Evolutionary conservation across 495 filamentous ascomycete genomes (phyloP), one percentile per base, ranked within the genome.

Genomic region (Podospora appendiculata): DNA sequence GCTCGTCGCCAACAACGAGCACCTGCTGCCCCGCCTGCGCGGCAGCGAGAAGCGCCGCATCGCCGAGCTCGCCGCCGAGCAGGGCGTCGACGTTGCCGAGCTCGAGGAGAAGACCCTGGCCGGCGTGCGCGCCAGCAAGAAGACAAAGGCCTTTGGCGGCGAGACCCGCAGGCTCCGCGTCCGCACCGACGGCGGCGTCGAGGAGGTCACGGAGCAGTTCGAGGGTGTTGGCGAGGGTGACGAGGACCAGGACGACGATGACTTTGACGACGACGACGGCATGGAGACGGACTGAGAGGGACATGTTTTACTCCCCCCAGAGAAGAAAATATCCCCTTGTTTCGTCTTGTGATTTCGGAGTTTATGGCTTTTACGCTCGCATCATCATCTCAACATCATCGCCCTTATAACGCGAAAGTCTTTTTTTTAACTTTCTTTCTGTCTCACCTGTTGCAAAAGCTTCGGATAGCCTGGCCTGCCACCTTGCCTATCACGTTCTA

Each of bases 1-100:
- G 77, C 76, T 97, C 54, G 92, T 98, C 51, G 86, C 83, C 57
- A 81, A 88, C 77, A 90, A 95, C 69, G 86, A 88, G 75, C 94
- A 97, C 72, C 77, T 98, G 65, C 70, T 92, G 54, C 86, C 85
- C 45, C 70, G 74, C 53, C 70, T 82, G 57, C 72, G 81, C 63
- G 80, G 76, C 55, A 77, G 70, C 56, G 72, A 81, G 68, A 77
- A 75, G 70, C 64, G 68, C 54, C 52, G 69, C 46, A 63, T 76
- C 50, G 70, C 69, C 54, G 76, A 79, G 65, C 69, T 75, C 58
- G 72, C 70, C 45, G 71, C 76, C 56, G 73, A 76, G 52, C 75
- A 73, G 55, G 59, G 72, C 48, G 70, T 72, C 64, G 59, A 71
- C 53, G 71, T 70, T 61, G 81, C 82, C 70, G 82, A 88, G 67